phyloP scores from a whole-genome alignment of 257 asterid genomes.

The Solanum appendiculatum region DNA sequence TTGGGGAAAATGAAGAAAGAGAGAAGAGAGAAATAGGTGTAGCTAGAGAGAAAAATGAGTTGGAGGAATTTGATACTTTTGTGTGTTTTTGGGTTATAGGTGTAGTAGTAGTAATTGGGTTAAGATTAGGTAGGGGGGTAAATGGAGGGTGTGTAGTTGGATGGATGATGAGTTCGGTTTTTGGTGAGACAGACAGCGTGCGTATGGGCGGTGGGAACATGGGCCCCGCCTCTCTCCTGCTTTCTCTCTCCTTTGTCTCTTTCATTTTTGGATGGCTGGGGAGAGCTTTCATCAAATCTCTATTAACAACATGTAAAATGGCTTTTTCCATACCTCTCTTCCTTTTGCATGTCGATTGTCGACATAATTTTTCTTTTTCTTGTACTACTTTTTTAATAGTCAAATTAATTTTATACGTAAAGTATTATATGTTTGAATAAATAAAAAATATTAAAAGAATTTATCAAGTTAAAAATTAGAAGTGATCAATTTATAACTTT shows the following conservation, averaged over 20 bases:
- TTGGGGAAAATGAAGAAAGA: neutral
- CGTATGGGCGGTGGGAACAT: conserved; percentile 28
- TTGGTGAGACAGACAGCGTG: conserved; percentile 22
- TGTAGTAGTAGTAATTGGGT: conserved; percentile 30
- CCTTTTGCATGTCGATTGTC: neutral
- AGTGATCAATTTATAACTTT: no score
- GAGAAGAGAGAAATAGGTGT: neutral
- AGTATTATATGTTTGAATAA: no score
- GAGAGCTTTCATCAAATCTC: neutral
- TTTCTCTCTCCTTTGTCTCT: conserved; percentile 22
- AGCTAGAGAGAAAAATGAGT: neutral
- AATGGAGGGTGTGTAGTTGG: conserved; percentile 13
- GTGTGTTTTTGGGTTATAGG: conserved; percentile 7
- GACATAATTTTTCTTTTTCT: neutral
- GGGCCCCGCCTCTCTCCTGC: neutral
- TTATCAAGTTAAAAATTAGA: no score
- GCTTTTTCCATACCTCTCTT: neutral
- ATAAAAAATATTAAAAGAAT: no score
- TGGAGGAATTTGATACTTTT: conserved; percentile 18
- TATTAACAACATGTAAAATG: no score
- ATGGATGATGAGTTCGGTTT: conserved; percentile 6
- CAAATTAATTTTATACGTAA: no score
- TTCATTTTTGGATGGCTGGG: neutral
- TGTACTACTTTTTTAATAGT: no score
- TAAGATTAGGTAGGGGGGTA: conserved; percentile 35